Evolutionary conservation across 1,139 yeast genomes (phyloP), one percentile per base, ranked within the genome.

Genomic region (Wickerhamomyces sp.): DNA sequence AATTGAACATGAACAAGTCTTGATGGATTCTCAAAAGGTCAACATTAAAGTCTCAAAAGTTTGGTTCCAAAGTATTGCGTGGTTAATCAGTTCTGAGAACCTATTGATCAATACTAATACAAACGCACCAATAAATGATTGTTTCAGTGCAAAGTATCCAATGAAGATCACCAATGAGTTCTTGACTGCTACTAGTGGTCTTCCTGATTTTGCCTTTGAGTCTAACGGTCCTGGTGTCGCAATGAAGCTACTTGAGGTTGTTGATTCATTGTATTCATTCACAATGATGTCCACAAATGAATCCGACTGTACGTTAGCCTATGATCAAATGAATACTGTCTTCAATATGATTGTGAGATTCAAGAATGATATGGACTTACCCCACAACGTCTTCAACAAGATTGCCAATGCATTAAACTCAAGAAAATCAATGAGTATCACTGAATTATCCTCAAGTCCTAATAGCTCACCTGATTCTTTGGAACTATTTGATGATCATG

Each of bases 211-310:
- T 37, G 60, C 58, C 2, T 55, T 54, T 39, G 55, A 52, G 42
- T 50, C 55, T 2, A 56, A 56, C 41, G 60, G 60, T 6, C 59
- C 58, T 7, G 58, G 57, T 39, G 58, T 53, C 7, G 48, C 54
- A 7, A 45, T 46, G 34, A 56, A 56, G 36, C 26, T 56, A 11
- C 34, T 55, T 26, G 57, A 55, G 37, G 52, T 56, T 37, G 57
- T 57, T 10, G 57, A 56, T 35, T 52, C 58, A 0, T 30, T 56
- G 9, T 50, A 51, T 37, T 44, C 51, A 2, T 51, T 48, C 37
- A 51, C 50, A 11, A 39, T 50, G 27, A 41, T 49, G 41, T 39
- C 58, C 5, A 41, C 45, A 1, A 44, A 47, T 10, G 39, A 41
- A 13, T 32, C 29, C 2, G 57, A 55, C 8, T 34, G 48, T 1